Percentiles rank a stretch among this genome's conserved stretches.
phyloP scores from a whole-genome alignment of 2,329 filamentous ascomycete genomes.

The Rosellinia necatrix region DNA sequence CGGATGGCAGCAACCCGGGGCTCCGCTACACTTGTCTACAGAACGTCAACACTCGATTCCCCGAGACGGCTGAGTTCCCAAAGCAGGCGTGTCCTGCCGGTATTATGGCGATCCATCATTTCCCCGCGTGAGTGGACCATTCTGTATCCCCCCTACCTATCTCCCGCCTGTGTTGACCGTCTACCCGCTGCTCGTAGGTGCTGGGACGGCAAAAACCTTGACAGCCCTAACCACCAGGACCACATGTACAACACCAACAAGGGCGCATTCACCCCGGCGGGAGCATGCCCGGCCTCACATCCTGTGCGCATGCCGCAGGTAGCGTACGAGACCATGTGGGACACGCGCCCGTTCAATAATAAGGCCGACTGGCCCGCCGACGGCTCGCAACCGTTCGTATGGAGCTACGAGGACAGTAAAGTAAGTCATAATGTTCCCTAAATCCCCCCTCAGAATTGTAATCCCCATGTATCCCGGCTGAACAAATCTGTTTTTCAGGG shows the following conservation, averaged over 20 bases:
- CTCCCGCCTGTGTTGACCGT: conserved; percentile 15
- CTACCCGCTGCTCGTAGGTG: conserved; percentile 35
- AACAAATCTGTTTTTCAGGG: conserved; percentile 23
- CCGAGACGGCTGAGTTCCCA: conserved; percentile 44
- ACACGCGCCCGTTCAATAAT: conserved; percentile 46
- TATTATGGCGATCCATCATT: conserved; percentile 47
- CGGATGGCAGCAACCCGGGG: conserved; percentile 35
- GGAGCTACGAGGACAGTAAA: conserved; percentile 41
- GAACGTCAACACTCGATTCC: conserved; percentile 43
- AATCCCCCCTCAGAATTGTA: conserved; percentile 3
- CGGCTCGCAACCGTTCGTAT: conserved; percentile 43
- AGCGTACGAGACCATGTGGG: conserved; percentile 52
- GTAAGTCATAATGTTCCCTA: conserved; percentile 18
- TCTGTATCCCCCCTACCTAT: conserved; percentile 10
- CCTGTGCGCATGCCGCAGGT: conserved; percentile 45
- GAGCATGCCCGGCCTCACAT: conserved; percentile 43
- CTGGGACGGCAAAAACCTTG: conserved; percentile 55
- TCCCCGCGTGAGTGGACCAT: conserved; percentile 40
- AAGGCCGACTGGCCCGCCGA: conserved; percentile 44
- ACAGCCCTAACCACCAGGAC: conserved; percentile 52
- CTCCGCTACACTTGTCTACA: conserved; percentile 42
- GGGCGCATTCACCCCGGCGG: conserved; percentile 36
- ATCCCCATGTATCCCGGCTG: conserved; percentile 7
- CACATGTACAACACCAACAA: conserved; percentile 50
- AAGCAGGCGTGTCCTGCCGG: conserved; percentile 43